Evolutionary conservation across 2,329 filamentous ascomycete species (phyloP).

Genomic region (Tolypocladium ophioglossoides): DNA sequence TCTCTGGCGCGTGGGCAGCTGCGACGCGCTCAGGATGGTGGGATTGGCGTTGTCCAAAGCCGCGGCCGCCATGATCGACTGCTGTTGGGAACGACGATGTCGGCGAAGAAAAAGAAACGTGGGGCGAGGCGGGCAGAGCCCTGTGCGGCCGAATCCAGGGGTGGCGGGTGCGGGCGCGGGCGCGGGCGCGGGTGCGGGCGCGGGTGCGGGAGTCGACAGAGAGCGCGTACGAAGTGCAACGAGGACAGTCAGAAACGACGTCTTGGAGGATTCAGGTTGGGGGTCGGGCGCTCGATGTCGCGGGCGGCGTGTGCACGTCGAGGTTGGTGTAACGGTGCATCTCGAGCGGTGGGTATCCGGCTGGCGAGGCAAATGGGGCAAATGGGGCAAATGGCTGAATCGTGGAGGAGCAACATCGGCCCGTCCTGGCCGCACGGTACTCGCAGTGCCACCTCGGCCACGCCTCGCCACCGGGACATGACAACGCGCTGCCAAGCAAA

Average conservation of each 20-base stretch:
- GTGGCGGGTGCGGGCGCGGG: neutral
- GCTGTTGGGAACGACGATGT: neutral
- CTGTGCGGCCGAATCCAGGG: neutral
- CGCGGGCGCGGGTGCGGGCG: neutral
- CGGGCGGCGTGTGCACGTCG: neutral
- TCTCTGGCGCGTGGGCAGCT: conserved; percentile 69
- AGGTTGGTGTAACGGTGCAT: neutral
- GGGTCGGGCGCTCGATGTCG: neutral
- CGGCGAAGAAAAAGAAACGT: neutral
- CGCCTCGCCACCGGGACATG: neutral
- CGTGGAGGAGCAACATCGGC: neutral
- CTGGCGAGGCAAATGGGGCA: too few relatives aligned
- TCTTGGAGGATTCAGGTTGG: neutral
- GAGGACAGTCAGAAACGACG: neutral
- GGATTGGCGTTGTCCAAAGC: conserved; percentile 74
- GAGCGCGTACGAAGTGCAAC: neutral
- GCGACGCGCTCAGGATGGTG: conserved; percentile 76
- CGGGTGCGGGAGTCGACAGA: neutral
- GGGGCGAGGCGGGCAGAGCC: neutral
- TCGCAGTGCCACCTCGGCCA: neutral
- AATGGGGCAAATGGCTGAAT: neutral
- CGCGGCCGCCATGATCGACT: conserved; percentile 12
- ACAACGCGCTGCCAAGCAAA: too few relatives aligned
- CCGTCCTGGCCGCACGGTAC: neutral
- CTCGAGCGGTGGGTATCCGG: neutral